These are phyloP conservation scores for Kwoniella dejecticola DNA, from an alignment of 768 basidiomycete genomes.

Conservation along the genomic window DNA sequence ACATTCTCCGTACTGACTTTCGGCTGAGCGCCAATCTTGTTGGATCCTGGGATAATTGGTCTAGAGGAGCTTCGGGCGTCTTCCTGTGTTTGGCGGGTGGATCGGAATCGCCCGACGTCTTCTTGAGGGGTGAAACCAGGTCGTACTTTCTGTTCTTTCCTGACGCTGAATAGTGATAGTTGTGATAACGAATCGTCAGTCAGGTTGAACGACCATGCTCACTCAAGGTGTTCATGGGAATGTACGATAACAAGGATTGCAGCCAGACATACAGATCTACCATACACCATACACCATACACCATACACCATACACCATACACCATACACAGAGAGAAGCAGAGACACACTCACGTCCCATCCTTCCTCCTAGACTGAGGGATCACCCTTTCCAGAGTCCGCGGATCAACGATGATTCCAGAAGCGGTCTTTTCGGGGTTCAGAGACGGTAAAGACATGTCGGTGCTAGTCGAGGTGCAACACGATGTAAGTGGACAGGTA, in stretches of 20 bases:
- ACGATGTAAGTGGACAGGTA: background rate
- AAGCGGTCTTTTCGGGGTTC: slow-evolving; percentile 67
- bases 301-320: too few species aligned
- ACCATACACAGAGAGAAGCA: background rate
- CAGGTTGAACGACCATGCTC: too few species aligned
- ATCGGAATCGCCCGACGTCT: slow-evolving; percentile 82
- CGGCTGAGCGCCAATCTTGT: slow-evolving; percentile 60
- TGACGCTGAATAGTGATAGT: slow-evolving; percentile 66
- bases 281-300: too few species aligned
- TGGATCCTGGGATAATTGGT: slow-evolving; percentile 83
- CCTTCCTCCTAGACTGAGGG: slow-evolving; percentile 75
- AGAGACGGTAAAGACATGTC: slow-evolving; percentile 75
- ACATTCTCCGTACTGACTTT: background rate
- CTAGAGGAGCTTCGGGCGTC: slow-evolving; percentile 66
- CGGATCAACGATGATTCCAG: slow-evolving; percentile 85
- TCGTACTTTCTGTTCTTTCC: slow-evolving; percentile 84
- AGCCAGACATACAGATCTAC: too few species aligned
- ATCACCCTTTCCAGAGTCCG: slow-evolving; percentile 83
- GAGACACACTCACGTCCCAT: slow-evolving; percentile 75
- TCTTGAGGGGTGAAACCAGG: slow-evolving; percentile 95
- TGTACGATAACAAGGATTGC: background rate
- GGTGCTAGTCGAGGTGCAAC: background rate
- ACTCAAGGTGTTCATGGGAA: background rate
- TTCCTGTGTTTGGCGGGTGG: slow-evolving; percentile 61
- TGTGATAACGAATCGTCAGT: too few species aligned